These are phyloP conservation scores for Hypholoma fasciculare DNA, from an alignment of 768 basidiomycete species.

Conservation along the genomic window DNA sequence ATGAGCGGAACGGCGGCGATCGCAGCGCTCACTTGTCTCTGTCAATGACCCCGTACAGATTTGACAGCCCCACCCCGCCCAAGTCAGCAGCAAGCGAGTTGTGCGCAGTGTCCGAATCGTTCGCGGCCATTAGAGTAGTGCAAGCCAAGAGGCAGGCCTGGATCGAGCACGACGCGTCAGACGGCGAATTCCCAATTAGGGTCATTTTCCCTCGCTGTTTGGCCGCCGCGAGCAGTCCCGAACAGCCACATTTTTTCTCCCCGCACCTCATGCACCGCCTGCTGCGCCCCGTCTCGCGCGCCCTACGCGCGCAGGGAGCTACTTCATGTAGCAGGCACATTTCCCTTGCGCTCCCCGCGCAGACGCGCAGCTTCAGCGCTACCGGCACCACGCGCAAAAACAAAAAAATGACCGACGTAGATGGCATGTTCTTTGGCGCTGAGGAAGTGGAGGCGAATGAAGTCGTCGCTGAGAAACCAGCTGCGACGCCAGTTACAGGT, in stretches of 20 bases:
- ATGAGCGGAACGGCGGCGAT: slow-evolving; percentile 14
- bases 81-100: slow-evolving; percentile 47
- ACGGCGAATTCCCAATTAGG: slow-evolving; percentile 3
- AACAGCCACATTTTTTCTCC: slow-evolving; percentile 18
- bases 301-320: slow-evolving; percentile 25
- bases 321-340: slow-evolving; percentile 7
- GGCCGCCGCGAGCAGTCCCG: slow-evolving; percentile 6
- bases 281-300: slow-evolving; percentile 27
- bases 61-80: slow-evolving; percentile 49
- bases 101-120: slow-evolving; percentile 23
- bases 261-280: slow-evolving; percentile 21
- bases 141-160: not conserved
- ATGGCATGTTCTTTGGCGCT: slow-evolving; percentile 14
- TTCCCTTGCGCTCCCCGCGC: slow-evolving; percentile 9
- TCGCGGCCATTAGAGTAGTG: slow-evolving; percentile 11
- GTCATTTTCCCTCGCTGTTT: slow-evolving; percentile 11
- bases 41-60: slow-evolving; percentile 61
- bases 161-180: not conserved
- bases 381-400: slow-evolving; percentile 15
- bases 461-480: not conserved
- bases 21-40: slow-evolving; percentile 57
- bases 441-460: not conserved
- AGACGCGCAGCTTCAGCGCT: slow-evolving; percentile 17
- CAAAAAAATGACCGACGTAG: slow-evolving; percentile 11
- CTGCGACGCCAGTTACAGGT: not conserved